A percentile compares a stretch with the other conserved stretches of the same genome.
Evolutionary conservation across 257 asterid genomes (phyloP).

Genomic region (Lithospermum erythrorhizon): DNA sequence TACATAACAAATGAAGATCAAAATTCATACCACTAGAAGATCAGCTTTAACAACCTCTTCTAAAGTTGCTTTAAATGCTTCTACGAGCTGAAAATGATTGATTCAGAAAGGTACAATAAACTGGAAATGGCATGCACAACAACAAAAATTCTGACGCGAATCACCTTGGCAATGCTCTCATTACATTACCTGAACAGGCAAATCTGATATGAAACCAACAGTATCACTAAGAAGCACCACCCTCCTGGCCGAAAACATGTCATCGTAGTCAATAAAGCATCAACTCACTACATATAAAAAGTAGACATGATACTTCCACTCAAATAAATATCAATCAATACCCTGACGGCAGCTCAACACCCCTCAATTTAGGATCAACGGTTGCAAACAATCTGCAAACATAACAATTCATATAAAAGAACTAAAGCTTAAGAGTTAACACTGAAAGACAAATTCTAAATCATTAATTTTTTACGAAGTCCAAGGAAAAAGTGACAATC

Average conservation of each 20-base stretch:
- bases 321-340: conserved; percentile 10
- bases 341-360: conserved; percentile 91
- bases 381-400: conserved; percentile 87
- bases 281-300: not conserved
- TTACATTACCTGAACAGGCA: conserved; percentile 74
- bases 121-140: conserved; percentile 7
- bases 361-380: conserved; percentile 84
- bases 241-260: conserved; percentile 45
- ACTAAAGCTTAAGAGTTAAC: conserved; percentile 7
- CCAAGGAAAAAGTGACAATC: not conserved
- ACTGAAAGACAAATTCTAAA: conserved; percentile 2
- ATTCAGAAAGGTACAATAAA: not conserved
- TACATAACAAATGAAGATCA: not conserved
- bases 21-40: conserved; percentile 75
- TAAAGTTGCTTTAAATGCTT: conserved; percentile 92
- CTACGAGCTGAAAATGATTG: conserved; percentile 62
- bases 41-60: conserved; percentile 98
- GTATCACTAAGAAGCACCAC: conserved; percentile 92
- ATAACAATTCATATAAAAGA: conserved; percentile 14
- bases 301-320: too few relatives aligned
- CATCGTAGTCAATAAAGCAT: conserved; percentile 11
- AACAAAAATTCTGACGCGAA: not conserved
- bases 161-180: conserved; percentile 2
- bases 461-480: not conserved
- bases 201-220: conserved; percentile 91